A percentile compares a stretch with the other conserved stretches of the same genome.
Evolutionary conservation across 768 basidiomycete species (phyloP).

Genomic region (Stropharia rugosoannulata): DNA sequence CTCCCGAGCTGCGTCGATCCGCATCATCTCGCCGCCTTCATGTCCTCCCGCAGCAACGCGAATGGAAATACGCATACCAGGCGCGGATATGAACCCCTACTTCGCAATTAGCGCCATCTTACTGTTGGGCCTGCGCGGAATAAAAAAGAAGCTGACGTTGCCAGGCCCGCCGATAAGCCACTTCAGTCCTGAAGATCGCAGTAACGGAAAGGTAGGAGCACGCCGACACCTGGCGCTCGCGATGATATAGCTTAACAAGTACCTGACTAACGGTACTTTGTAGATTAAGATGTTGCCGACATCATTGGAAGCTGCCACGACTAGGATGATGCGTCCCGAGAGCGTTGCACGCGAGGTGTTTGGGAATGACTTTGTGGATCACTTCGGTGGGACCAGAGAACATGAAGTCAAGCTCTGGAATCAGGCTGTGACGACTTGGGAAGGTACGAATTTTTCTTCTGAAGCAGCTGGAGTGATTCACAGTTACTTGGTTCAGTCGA

Average conservation of each 20-base stretch:
- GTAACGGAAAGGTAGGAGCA: conserved; percentile 48
- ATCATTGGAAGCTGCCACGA: conserved; percentile 78
- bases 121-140: conserved; percentile 82
- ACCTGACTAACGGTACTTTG: background rate
- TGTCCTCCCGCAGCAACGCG: conserved; percentile 81
- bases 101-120: conserved; percentile 88
- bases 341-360: conserved; percentile 88
- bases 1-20: conserved; percentile 87
- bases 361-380: conserved; percentile 90
- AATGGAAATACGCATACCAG: conserved; percentile 92
- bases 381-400: conserved; percentile 92
- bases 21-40: conserved; percentile 90
- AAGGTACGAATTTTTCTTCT: conserved; percentile 63
- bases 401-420: conserved; percentile 89
- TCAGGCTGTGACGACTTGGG: conserved; percentile 91
- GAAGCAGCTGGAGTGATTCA: background rate
- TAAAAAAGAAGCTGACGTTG: conserved; percentile 70
- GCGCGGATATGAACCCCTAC: conserved; percentile 96
- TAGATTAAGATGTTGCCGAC: conserved; percentile 76
- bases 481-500: conserved; percentile 50
- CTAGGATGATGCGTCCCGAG: conserved; percentile 70
- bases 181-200: conserved; percentile 53
- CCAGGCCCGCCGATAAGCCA: conserved; percentile 70
- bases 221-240: background rate
- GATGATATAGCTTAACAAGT: background rate